These are phyloP conservation scores for Giardia duodenalis DNA, from an alignment of 208 protist genomes.

Conservation along the genomic window DNA sequence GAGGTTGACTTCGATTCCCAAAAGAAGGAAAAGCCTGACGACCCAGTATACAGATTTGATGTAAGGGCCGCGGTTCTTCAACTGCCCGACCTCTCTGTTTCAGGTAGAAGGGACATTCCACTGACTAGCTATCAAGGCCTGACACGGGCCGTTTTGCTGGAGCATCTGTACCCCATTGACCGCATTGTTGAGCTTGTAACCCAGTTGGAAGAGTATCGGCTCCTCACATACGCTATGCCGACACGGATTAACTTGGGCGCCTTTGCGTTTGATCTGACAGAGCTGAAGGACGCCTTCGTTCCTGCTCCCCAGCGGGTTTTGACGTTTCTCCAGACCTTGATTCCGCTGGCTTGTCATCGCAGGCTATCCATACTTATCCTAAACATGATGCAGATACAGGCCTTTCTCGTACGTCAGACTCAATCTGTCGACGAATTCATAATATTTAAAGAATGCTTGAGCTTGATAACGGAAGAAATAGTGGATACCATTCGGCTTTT, in stretches of 20 bases:
- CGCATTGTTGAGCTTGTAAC: slow-evolving; percentile 1
- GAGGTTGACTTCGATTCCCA: neutral
- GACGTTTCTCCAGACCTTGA: neutral
- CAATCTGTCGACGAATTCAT: slow-evolving; percentile 5
- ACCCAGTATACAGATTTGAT: neutral
- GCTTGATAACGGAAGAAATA: slow-evolving; percentile 12
- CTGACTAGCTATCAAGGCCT: neutral
- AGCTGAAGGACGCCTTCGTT: neutral
- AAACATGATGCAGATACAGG: neutral
- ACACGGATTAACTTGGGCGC: neutral
- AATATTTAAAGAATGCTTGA: neutral
- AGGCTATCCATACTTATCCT: neutral
- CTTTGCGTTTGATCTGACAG: slow-evolving; percentile 27
- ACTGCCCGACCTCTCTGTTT: neutral
- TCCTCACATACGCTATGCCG: neutral
- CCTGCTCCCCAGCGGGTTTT: slow-evolving; percentile 10
- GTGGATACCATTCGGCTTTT: neutral
- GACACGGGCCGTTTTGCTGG: neutral
- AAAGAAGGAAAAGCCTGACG: neutral
- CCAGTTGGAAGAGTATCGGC: slow-evolving; percentile 14
- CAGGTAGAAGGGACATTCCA: neutral
- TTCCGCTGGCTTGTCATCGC: neutral
- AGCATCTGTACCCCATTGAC: neutral
- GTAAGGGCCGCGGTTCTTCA: neutral
- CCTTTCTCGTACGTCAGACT: neutral